Base-by-base conservation (phyloP, 176 grass and related monocot genomes). In the Aegilops umbellulata region DNA sequence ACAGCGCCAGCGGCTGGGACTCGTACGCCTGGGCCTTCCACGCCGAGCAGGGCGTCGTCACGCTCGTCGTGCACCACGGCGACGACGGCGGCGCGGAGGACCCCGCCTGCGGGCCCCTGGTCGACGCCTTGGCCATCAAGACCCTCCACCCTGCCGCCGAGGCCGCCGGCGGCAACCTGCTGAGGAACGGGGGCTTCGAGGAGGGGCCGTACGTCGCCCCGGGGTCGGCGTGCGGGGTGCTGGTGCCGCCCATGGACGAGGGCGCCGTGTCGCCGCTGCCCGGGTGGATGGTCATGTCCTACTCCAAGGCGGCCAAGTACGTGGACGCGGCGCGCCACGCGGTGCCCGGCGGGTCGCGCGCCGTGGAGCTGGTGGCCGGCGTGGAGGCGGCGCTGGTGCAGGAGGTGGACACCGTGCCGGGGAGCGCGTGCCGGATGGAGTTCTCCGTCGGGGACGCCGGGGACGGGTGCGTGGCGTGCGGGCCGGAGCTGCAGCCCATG, bases 221-320 rank as follows among this genome's bases (percentile, higher is more conserved):
- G 3, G 79, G 83, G 17, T 41, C 84, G 47, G 1, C 84, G 36
- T 84, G 74, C 57, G 89, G 89, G 2, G 89, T 84, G 57, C 80
- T 90, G 36, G 49, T 90, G 63, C 89, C 89, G 29, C 89, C 84
- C 12, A 90, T 80, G 84, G 63, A 63, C 55, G 80, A 80, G n/a
- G 94, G 90, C 68, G 94, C 90, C 20, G 88, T 92, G 79, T 94
- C 89, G 76, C 88, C 92, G 35, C 69, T 97, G 26, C 88, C 94
- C 0, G 94, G 94, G 22, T 97, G 94, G 94, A 92, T 90, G 90
- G 86, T 97, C 34, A 75, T 79, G 89, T 90, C 89, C 15, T 44
- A 79, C 68, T 80, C 82, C 63, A 90, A 87, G 74, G 65, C 58
- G 57, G 89, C 76, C 36, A 82, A 91, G 85, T 91, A 82, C 86